Conservation (phyloP, 2,329 filamentous ascomycete genomes). For the Sporothrix dimorphospora region DNA sequence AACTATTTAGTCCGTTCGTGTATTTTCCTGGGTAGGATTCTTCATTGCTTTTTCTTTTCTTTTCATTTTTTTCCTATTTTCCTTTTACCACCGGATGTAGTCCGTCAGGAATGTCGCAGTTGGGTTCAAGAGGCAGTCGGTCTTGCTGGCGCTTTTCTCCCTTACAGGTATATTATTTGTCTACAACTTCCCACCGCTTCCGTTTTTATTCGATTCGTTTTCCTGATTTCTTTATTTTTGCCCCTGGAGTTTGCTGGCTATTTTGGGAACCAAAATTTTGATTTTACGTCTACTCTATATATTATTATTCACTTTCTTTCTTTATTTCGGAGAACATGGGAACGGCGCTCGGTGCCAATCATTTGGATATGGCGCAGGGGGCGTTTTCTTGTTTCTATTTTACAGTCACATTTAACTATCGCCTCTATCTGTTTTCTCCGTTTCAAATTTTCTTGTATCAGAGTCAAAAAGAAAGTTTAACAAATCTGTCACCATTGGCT, state of each 20-base stretch:
- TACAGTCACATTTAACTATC: background rate
- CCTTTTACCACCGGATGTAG: background rate
- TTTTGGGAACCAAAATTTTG: background rate
- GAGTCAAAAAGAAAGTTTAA: background rate
- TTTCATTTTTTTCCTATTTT: background rate
- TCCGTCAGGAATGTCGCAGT: background rate
- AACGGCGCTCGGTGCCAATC: conserved; percentile 14
- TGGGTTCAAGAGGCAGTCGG: background rate
- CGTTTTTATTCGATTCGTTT: background rate
- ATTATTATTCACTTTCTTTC: background rate
- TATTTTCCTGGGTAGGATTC: background rate
- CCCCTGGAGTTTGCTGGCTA: background rate
- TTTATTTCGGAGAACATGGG: background rate
- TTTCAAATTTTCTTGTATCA: background rate
- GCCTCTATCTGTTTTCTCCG: background rate
- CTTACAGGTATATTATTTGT: background rate
- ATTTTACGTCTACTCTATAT: background rate
- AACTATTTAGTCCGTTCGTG: background rate
- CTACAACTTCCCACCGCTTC: background rate
- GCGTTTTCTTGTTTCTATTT: conserved; percentile 7
- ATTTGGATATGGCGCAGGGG: conserved; percentile 20
- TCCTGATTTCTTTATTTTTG: background rate
- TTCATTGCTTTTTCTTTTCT: background rate
- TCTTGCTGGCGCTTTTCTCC: background rate
- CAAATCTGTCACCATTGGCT: no score